These are phyloP conservation scores for Euphorbia corollata DNA, from an alignment of 441 rosid genomes.

Conservation along the genomic window DNA sequence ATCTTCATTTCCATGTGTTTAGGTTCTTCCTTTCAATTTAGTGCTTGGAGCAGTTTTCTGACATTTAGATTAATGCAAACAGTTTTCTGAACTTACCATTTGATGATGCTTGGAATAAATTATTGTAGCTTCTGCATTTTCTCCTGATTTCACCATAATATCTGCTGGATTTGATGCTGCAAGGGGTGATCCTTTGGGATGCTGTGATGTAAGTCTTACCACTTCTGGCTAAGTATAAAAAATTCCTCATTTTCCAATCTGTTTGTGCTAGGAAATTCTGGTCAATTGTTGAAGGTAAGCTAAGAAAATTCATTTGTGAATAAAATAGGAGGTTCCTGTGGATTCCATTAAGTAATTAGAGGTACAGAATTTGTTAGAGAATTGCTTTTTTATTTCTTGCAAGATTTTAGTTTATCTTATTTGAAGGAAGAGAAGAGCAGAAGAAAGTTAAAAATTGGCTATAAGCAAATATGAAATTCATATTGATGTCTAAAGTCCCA, in stretches of 20 bases:
- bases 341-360: neutral
- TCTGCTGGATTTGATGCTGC: constrained; percentile 99
- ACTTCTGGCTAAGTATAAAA: neutral
- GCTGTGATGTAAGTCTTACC: constrained; percentile 73
- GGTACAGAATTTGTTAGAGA: neutral
- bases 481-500: neutral
- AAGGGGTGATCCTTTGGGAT: constrained; percentile 93
- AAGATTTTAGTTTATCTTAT: neutral
- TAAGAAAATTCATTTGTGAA: neutral
- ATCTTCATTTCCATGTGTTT: neutral
- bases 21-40: neutral
- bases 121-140: constrained; percentile 75
- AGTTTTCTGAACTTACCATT: constrained; percentile 17
- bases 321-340: neutral
- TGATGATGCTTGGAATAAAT: constrained; percentile 19
- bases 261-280: neutral
- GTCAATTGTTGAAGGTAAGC: neutral
- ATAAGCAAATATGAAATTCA: neutral
- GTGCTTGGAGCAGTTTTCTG: neutral
- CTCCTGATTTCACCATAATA: constrained; percentile 89
- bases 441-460: neutral
- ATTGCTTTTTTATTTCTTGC: neutral
- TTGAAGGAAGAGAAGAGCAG: neutral
- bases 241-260: neutral
- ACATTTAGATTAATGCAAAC: constrained; percentile 6